These are phyloP conservation scores for Agroathelia rolfsii DNA, from an alignment of 1,284 basidiomycete genomes.

Conservation along the genomic window DNA sequence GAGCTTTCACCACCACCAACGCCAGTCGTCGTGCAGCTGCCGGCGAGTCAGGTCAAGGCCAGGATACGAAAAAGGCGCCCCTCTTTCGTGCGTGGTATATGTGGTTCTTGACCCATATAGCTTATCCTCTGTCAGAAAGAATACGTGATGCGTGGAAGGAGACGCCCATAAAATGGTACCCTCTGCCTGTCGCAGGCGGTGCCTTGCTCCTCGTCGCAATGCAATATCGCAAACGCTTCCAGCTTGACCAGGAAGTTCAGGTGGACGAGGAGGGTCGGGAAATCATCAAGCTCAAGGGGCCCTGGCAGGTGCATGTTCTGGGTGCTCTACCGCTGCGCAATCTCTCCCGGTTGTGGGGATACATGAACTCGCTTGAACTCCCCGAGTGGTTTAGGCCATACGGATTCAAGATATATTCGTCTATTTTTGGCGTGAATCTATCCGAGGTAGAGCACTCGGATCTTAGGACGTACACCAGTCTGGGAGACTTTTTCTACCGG, in stretches of 20 bases:
- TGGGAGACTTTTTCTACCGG: constrained; percentile 95
- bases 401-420: constrained; percentile 81
- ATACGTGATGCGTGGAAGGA: constrained; percentile 70
- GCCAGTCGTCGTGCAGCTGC: too few species aligned
- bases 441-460: constrained; percentile 82
- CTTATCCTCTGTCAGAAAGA: constrained; percentile 29
- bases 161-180: constrained; percentile 93
- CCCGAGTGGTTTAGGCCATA: constrained; percentile 91
- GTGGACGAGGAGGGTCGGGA: constrained; percentile 68
- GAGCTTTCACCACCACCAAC: too few species aligned
- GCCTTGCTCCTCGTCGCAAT: constrained; percentile 79
- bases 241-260: constrained; percentile 47
- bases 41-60: too few species aligned
- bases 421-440: constrained; percentile 88
- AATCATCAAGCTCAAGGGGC: constrained; percentile 73
- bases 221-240: constrained; percentile 63
- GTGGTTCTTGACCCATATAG: too few species aligned
- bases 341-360: constrained; percentile 93
- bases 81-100: too few species aligned
- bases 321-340: constrained; percentile 91
- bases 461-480: constrained; percentile 67
- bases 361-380: constrained; percentile 84
- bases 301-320: constrained; percentile 96
- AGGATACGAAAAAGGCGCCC: too few species aligned
- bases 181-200: constrained; percentile 86